Base-by-base conservation (phyloP, 2,329 filamentous ascomycete genomes). In the Periconia macrospinosa region DNA sequence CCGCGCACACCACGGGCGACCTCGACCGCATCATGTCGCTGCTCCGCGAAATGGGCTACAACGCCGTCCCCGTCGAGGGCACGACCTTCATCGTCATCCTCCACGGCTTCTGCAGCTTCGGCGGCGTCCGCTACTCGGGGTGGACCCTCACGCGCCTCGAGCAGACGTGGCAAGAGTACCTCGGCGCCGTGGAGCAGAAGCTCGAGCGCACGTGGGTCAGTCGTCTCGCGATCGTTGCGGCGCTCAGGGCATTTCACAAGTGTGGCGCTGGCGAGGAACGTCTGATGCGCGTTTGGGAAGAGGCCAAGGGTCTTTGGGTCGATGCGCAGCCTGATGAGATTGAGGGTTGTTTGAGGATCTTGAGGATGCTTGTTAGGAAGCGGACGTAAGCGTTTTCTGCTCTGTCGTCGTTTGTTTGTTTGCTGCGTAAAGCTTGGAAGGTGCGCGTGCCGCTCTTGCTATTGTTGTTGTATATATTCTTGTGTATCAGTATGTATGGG, bases 11-110 rank as follows among this genome's bases (percentile, higher is more conserved):
- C 17, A 78, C 85, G 3, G 93, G 93, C 15, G 82, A 95, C 59
- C 79, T 97, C 19, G 77, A 85, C 41, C 85, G 85, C 57, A 85
- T 95, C 13, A 83, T 85, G 11, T 82, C 85, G 46, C 83, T 91
- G 43, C 77, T 99, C 19, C 83, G 85, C 45, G 93, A 97, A 70
- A 96, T 97, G 91, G 84, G 83, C 52, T 75, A 78, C 37, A 86
- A 67, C 33, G 76, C 81, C 2, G 79, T 96, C 3, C 83, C 86
- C 0, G 76, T 93, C 15, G 86, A 93, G 56, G 89, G 88, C 6
- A 83, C 88, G 53, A 83, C 96, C 20, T 97, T 93, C 66, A 79
- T 94, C 37, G 82, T 88, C 8, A 78, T 97, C 3, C 90, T 97
- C 75, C 88, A 91, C 63, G 92, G 90, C 0, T 99, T 97, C 68